Evolutionary conservation across 345 rosid species (phyloP), one percentile per base, ranked within the genome.

Genomic region (Brassica incana): DNA sequence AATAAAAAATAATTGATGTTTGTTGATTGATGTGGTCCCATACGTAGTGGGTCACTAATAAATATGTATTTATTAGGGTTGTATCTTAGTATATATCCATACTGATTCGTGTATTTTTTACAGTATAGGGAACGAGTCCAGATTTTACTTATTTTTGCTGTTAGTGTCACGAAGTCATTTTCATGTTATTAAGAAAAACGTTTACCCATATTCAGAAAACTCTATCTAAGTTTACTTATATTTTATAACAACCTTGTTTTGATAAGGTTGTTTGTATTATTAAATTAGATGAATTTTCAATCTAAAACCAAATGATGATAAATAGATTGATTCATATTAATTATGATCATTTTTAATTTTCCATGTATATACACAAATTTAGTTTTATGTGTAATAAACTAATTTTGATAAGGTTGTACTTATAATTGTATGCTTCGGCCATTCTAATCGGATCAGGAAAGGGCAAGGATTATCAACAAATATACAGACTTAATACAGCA

Each of bases 401-500:
- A 29, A 2, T 16, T 32, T 63, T 74, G 12, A 18, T 9, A 6
- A 40, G 3, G 12, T 29, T 30, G 32, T 29, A 16, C 18, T 29
- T 29, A 29, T 29, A 29, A 29, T 29, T 29, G 32, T 29, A 29
- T 29, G 32, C 32, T 29, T 29, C 32, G 45, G 25, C 70, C 63
- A 36, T 20, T 65, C 59, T 7, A 43, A n/a, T 45, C 5, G 8
- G 12, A 72, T 38, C 78, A 92, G 97, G 92, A 80, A 38, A 89
- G 99, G 36, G 90, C 84, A 71, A 86, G 71, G 80, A 84, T 91
- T 27, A 83, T 95, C 82, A 63, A 76, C 77, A 92, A 88, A 72
- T 86, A 87, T 3, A 86, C 97, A 3, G 94, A 91, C 74, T 68
- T 95, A 23, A 85, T 95, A 12, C 92, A 91, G 2, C 68, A 89